Evolutionary conservation across 148 eudicot genomes (phyloP).

Genomic region (Rhododendron mucronatum): DNA sequence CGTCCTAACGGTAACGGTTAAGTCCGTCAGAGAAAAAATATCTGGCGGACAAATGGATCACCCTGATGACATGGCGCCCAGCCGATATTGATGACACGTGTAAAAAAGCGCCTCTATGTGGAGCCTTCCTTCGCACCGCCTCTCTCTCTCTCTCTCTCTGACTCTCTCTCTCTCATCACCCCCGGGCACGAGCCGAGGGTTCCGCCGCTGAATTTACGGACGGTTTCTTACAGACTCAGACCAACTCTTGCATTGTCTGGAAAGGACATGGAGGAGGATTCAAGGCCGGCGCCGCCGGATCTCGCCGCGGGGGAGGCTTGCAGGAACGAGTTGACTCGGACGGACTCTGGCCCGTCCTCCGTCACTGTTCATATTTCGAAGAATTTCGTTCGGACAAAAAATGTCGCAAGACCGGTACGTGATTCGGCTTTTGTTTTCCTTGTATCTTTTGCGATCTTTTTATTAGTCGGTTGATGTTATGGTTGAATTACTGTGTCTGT

Average conservation of each 20-base stretch:
- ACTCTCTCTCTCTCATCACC: not conserved
- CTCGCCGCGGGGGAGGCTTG: slow-evolving; percentile 9
- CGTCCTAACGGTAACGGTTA: not conserved
- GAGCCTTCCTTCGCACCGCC: slow-evolving; percentile 17
- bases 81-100: slow-evolving; percentile 18
- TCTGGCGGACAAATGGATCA: slow-evolving; percentile 20
- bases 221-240: not conserved
- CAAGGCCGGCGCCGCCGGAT: slow-evolving; percentile 6
- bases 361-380: slow-evolving; percentile 13
- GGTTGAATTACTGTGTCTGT: not conserved
- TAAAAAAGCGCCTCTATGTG: slow-evolving; percentile 26
- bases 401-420: slow-evolving; percentile 4
- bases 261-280: slow-evolving; percentile 13
- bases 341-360: slow-evolving; percentile 13
- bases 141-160: not conserved
- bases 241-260: not conserved
- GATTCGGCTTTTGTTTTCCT: not conserved
- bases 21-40: slow-evolving; percentile 15
- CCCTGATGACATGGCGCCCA: slow-evolving; percentile 19
- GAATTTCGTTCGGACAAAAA: not conserved
- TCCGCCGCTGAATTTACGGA: not conserved
- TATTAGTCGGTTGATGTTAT: not conserved
- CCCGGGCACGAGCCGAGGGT: slow-evolving; percentile 8
- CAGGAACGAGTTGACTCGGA: slow-evolving; percentile 20
- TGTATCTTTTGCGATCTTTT: not conserved